Base-by-base conservation (phyloP, 108 stramenopile species). In the Pseudonitzschia multiseries region DNA sequence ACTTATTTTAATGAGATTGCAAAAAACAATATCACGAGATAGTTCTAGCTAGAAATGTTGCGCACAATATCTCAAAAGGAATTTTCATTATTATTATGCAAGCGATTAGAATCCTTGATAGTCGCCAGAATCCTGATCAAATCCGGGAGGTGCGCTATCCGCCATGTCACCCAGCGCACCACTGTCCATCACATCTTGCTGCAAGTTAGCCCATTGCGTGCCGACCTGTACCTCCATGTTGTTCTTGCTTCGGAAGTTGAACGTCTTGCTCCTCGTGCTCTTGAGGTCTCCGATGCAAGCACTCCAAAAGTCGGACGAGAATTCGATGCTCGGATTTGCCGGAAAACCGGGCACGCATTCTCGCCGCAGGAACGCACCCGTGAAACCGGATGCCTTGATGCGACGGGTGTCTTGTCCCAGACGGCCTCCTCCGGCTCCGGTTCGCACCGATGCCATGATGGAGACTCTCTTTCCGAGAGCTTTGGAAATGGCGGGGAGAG, bases 341-440 rank as follows among this genome's bases (percentile, higher is more conserved):
- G 80, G 82, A 72, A 86, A 86, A 42, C 88, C 89, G n/a, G 93
- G 93, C 0, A 94, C 78, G 70, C 93, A 94, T 46, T 89, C 88
- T 8, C 80, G 76, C 24, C 93, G 84, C 21, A 94, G 74, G 46
- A 94, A 72, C 9, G 86, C 89, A 6, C 89, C 90, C 14, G 84
- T 86, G 73, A 89, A 94, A 28, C 89, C 90, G 24, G 83, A 77
- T 12, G 73, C 63, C 64, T 88, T 85, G 24, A 88, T 81, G 28
- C 82, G 77, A n/a, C 62, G 66, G 26, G 84, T 77, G 33, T 85
- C 86, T 15, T 70, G 20, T 42, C 84, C 86, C 70, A 94, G 82
- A 12, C 89, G 75, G 50, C 79, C 83, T 46, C 79, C 90, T n/a
- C 90, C 93, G 27, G 89, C 89, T 41, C 65, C 65, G 18, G 80